Evolutionary conservation across 352 stramenopile species (phyloP), one percentile per base, ranked within the genome.

Genomic region (Phytophthora pisi): DNA sequence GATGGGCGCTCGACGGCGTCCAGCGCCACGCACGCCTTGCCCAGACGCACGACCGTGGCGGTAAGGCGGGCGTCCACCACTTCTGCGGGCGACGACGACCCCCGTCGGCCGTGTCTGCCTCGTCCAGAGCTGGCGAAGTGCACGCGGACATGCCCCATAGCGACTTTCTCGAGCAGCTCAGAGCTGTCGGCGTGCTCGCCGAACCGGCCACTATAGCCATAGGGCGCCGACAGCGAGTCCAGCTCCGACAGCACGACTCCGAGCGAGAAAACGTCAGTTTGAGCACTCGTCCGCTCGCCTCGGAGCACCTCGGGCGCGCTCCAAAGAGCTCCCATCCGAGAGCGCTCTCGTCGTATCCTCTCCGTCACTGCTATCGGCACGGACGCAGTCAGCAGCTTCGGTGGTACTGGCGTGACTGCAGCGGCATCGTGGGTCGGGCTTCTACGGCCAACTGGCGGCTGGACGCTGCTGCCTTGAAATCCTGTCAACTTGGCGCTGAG

Each of bases 181-280:
- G 58, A 56, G 60, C 59, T 68, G 11, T 70, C 55, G 1, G 51
- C 49, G 5, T 62, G 46, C 36, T 56, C 61, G n/a, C 61, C 47
- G 16, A 62, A 59, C 15, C 31, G 58, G 16, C 43, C 47, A 13
- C n/a, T 60, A 36, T 67, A 56, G 23, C 60, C 64, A 53, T 79
- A 79, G 13, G 67, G 61, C 1, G 55, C 15, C 9, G 63, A 54
- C 0, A 67, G 28, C 26, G 77, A 72, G 60, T 87, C 81, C 18
- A 90, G 54, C 60, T 88, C 81, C 2, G 77, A 78, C 2, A 90
- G 60, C 56, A 90, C 52, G n/a, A 90, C 64, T 38, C 79, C 81
- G 40, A 90, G 79, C 10, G 77, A 83, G 49, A 84, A 90, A 6
- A 90, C 55, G 67, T 90, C 81, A 49, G 77, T 72, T 61, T 75